These are phyloP conservation scores for Aspergillus heteromorphus DNA, from an alignment of 495 filamentous ascomycete genomes.

Conservation along the genomic window DNA sequence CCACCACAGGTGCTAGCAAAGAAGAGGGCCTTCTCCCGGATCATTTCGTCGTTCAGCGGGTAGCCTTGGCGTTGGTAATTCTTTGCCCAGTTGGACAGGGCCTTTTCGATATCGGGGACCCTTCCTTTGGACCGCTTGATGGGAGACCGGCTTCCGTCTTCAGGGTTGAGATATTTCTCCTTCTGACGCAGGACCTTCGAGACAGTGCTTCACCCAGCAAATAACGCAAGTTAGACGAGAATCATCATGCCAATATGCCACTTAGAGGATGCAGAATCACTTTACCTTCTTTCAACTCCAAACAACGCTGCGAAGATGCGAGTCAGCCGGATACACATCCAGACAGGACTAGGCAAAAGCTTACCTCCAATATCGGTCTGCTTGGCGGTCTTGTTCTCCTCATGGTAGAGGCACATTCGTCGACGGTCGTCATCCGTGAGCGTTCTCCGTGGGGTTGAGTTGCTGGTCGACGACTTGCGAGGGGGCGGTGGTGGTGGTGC, in stretches of 20 bases:
- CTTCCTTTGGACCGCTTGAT: conserved; percentile 86
- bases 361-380: conserved; percentile 96
- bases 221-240: conserved; percentile 20
- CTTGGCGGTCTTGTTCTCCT: conserved; percentile 90
- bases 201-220: conserved; percentile 66
- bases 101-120: conserved; percentile 91
- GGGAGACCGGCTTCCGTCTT: conserved; percentile 82
- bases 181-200: conserved; percentile 96
- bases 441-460: conserved; percentile 74
- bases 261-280: not conserved
- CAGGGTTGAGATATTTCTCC: conserved; percentile 88
- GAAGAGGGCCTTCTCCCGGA: conserved; percentile 80
- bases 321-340: conserved; percentile 22
- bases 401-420: conserved; percentile 92
- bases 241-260: not conserved
- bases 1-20: conserved; percentile 76
- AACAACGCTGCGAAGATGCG: conserved; percentile 63
- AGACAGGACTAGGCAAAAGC: conserved; percentile 14
- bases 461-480: conserved; percentile 45
- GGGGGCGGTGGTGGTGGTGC: conserved; percentile 28
- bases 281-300: conserved; percentile 95
- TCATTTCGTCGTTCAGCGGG: conserved; percentile 71
- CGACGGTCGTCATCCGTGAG: conserved; percentile 89
- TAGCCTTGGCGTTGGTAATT: conserved; percentile 76
- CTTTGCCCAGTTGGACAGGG: conserved; percentile 81